Evolutionary conservation across 768 basidiomycete species (phyloP).

Genomic region (Leucogyrophana mollusca): DNA sequence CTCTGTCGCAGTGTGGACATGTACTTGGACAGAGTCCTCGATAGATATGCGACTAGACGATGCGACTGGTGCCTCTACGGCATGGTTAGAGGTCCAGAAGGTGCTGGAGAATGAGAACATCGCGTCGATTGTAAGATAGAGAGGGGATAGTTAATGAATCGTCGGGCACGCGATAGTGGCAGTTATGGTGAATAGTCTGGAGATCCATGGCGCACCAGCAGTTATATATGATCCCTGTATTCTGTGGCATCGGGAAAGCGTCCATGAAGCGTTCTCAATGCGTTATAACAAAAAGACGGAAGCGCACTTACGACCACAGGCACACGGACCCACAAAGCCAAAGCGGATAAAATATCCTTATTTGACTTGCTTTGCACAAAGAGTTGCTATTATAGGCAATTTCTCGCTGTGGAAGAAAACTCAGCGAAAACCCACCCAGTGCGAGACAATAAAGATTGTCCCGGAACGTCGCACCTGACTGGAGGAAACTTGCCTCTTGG

Average conservation of each 20-base stretch:
- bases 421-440: too few species aligned
- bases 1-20: slow-evolving; percentile 18
- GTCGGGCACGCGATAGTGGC: neutral
- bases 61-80: neutral
- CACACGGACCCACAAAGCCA: neutral
- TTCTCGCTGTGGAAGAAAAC: too few species aligned
- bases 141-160: slow-evolving; percentile 28
- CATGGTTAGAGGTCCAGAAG: slow-evolving; percentile 7
- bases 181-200: neutral
- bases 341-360: neutral
- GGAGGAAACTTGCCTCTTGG: too few species aligned
- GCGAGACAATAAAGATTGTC: too few species aligned
- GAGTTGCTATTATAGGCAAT: too few species aligned
- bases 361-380: neutral
- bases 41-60: slow-evolving; percentile 9
- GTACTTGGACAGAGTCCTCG: slow-evolving; percentile 17
- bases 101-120: neutral
- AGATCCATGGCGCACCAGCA: too few species aligned
- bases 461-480: too few species aligned
- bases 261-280: slow-evolving; percentile 9
- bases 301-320: neutral
- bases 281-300: slow-evolving; percentile 29
- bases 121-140: too few species aligned
- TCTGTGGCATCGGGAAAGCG: slow-evolving; percentile 9
- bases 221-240: too few species aligned